These are phyloP conservation scores for Globisporangium carolinianum DNA, from an alignment of 352 stramenopile species.

Conservation along the genomic window DNA sequence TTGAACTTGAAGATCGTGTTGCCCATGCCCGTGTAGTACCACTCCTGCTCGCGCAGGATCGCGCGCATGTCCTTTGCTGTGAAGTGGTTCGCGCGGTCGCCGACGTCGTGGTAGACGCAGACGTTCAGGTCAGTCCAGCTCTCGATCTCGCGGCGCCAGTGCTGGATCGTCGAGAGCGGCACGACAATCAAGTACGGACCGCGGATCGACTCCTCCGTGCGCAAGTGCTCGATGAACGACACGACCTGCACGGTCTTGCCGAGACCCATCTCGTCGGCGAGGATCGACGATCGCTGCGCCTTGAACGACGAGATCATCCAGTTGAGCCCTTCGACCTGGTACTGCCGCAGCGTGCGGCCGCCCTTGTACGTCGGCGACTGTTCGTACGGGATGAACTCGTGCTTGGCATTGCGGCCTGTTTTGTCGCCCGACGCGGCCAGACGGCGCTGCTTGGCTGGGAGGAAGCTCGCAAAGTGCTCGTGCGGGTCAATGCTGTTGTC, in stretches of 20 bases:
- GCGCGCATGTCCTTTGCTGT: conserved; percentile 84
- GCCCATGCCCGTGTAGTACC: conserved; percentile 80
- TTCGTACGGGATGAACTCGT: conserved; percentile 86
- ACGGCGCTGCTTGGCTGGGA: conserved; percentile 34
- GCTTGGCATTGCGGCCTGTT: conserved; percentile 16
- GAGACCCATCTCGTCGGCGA: conserved; percentile 91
- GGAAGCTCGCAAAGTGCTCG: conserved; percentile 84
- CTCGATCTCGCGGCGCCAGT: conserved; percentile 85
- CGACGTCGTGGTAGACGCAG: conserved; percentile 97
- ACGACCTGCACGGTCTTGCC: conserved; percentile 95
- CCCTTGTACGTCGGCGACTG: conserved; percentile 86
- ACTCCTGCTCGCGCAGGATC: conserved; percentile 83
- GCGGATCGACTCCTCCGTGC: conserved; percentile 75
- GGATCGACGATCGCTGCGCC: conserved; percentile 80
- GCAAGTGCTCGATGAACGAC: conserved; percentile 88
- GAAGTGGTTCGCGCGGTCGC: conserved; percentile 70
- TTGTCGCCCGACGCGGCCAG: conserved; percentile 12
- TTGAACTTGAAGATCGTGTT: conserved; percentile 92
- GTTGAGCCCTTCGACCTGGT: conserved; percentile 86
- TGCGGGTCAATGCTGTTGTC: conserved; percentile 87
- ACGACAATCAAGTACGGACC: conserved; percentile 84
- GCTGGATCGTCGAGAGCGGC: conserved; percentile 82
- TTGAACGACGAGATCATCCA: conserved; percentile 89
- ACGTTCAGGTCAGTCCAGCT: conserved; percentile 97
- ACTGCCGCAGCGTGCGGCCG: conserved; percentile 66